Conservation (phyloP, 108 stramenopile species). For the Nitzschia putrida region DNA sequence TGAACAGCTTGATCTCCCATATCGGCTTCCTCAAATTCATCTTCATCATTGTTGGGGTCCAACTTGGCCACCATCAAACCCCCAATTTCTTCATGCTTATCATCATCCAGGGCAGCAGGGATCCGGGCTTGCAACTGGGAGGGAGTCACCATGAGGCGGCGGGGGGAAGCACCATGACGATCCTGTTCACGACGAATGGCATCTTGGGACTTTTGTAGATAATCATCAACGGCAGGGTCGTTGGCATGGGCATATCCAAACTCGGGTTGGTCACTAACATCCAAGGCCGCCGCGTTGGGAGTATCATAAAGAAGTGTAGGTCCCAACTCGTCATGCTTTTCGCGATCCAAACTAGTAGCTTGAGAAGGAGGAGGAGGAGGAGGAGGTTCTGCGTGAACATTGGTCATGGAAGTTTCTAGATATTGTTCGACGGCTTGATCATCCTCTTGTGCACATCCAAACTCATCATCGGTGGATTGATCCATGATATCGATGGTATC, state of each 20-base stretch:
- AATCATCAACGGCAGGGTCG: no score
- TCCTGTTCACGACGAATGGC: background rate
- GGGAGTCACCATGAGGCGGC: background rate
- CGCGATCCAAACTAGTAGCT: no score
- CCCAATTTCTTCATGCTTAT: slow-evolving; percentile 16
- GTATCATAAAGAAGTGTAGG: no score
- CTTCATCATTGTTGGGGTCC: slow-evolving; percentile 1
- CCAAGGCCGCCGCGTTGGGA: no score
- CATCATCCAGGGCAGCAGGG: slow-evolving; percentile 2
- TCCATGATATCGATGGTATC: background rate
- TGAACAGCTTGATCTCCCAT: background rate
- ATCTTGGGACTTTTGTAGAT: background rate
- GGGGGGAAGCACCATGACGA: background rate
- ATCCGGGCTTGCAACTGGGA: slow-evolving; percentile 13
- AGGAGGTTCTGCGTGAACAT: no score
- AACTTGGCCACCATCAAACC: background rate
- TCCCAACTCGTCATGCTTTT: no score
- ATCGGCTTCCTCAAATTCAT: slow-evolving; percentile 22
- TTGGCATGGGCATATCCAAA: no score
- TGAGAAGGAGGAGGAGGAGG: no score
- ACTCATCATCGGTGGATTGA: slow-evolving; percentile 10
- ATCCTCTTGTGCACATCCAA: slow-evolving; percentile 7
- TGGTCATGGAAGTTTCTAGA: no score
- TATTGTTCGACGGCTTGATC: background rate
- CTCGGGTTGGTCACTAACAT: no score